Evolutionary conservation across 306 rosid genomes (phyloP).

Genomic region (Glycine soja): DNA sequence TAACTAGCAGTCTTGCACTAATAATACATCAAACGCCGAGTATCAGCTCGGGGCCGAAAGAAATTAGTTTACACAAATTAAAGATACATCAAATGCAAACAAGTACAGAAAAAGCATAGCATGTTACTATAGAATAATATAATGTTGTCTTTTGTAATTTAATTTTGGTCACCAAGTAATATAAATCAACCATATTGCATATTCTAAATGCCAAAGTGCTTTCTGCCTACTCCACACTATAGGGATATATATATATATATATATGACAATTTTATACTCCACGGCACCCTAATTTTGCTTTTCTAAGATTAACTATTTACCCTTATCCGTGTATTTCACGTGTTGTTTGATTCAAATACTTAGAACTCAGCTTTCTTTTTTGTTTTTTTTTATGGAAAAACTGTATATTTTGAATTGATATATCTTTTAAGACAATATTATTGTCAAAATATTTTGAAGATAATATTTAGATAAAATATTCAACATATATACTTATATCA

Average conservation of each 20-base stretch:
- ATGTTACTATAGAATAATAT: neutral
- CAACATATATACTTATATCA: neutral
- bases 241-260: neutral
- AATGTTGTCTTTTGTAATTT: neutral
- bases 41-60: no score
- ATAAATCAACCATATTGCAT: neutral
- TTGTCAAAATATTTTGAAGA: neutral
- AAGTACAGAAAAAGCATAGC: neutral
- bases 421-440: neutral
- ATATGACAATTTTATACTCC: neutral
- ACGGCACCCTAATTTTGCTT: neutral
- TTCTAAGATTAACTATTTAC: neutral
- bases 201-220: constrained; percentile 46
- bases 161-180: constrained; percentile 18
- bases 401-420: neutral
- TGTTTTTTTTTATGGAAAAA: neutral
- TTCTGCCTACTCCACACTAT: constrained; percentile 42
- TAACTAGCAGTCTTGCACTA: neutral
- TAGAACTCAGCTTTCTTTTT: neutral
- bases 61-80: neutral
- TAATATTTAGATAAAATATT: neutral
- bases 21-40: constrained; percentile 1
- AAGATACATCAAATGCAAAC: neutral
- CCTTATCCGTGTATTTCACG: neutral
- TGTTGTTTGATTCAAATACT: no score